A percentile compares a stretch with the other conserved stretches of the same genome.
Conservation (phyloP, 2,329 filamentous ascomycete genomes). For the Cadophora sp. region DNA sequence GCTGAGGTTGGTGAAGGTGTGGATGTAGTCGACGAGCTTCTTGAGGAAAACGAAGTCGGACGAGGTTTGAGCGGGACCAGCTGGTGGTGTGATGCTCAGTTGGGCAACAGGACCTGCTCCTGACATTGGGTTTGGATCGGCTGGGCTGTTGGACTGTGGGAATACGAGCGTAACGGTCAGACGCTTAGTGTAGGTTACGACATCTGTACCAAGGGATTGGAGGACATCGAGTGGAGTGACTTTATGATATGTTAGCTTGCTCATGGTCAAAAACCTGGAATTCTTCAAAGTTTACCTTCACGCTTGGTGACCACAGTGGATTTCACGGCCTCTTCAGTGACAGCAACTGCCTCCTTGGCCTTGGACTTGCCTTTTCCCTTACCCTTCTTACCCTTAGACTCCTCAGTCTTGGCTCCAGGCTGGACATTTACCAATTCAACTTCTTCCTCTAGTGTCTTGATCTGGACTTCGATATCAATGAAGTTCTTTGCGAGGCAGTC, state of each 20-base stretch:
- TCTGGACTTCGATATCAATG: slow-evolving; percentile 33
- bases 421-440: neutral
- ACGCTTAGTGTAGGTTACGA: slow-evolving; percentile 22
- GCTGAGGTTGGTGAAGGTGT: slow-evolving; percentile 13
- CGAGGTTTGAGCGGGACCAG: neutral
- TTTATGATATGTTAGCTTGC: neutral
- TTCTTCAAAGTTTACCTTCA: neutral
- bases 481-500: slow-evolving; percentile 29
- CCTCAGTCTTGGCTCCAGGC: neutral
- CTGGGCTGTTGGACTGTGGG: slow-evolving; percentile 9
- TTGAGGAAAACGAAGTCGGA: slow-evolving; percentile 18
- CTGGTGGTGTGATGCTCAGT: neutral
- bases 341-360: neutral
- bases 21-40: slow-evolving; percentile 14
- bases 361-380: slow-evolving; percentile 9
- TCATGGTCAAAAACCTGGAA: neutral
- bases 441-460: slow-evolving; percentile 1
- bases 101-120: slow-evolving; percentile 12
- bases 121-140: neutral
- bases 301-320: neutral
- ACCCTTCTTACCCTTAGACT: neutral
- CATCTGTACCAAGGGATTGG: slow-evolving; percentile 28
- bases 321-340: neutral
- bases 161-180: slow-evolving; percentile 34
- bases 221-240: slow-evolving; percentile 27